These are phyloP conservation scores for Colletotrichum theobromicola DNA, from an alignment of 2,329 filamentous ascomycete species.

Conservation along the genomic window DNA sequence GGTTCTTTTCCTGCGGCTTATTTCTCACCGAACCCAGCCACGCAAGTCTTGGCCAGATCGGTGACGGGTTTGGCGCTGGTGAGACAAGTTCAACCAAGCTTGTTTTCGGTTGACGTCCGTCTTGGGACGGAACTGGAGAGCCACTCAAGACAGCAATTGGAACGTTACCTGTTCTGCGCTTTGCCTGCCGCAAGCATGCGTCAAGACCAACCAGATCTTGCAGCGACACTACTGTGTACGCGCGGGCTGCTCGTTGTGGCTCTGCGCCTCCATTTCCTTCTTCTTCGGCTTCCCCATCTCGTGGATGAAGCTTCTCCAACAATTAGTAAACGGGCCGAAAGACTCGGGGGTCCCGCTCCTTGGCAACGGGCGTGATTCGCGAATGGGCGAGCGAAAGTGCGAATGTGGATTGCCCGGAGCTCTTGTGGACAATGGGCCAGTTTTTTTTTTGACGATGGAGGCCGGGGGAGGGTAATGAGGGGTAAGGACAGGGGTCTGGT, in stretches of 20 bases:
- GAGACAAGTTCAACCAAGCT: not conserved
- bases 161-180: not conserved
- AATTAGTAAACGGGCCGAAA: conserved; percentile 15
- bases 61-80: not conserved
- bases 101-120: not conserved
- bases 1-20: not conserved
- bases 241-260: not conserved
- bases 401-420: not conserved
- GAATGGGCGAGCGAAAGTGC: not conserved
- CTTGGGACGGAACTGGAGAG: not conserved
- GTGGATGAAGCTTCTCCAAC: not conserved
- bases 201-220: not conserved
- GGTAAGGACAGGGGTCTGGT: not conserved
- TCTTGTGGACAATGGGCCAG: not conserved
- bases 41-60: not conserved
- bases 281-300: not conserved
- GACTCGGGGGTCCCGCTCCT: not conserved
- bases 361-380: conserved; percentile 3
- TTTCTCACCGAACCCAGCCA: not conserved
- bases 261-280: not conserved
- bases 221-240: not conserved
- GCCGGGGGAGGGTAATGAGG: not conserved
- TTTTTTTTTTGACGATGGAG: not conserved
- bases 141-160: not conserved
- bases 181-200: not conserved